Evolutionary conservation across 106 monocot species (phyloP).

Genomic region (Dendrobium catenatum): DNA sequence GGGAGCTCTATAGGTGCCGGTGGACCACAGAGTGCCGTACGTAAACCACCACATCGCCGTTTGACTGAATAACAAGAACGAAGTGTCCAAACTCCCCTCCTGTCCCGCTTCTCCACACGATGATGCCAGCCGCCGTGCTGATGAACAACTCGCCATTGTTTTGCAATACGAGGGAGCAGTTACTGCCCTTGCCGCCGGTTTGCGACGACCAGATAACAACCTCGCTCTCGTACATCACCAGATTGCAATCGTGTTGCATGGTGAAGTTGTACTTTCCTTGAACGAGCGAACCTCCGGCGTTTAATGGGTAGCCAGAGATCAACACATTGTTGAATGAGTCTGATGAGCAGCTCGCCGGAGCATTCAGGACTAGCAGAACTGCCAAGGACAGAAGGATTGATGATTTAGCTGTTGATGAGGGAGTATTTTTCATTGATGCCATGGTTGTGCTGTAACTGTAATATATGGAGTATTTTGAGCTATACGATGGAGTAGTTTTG

Average conservation of each 20-base stretch:
- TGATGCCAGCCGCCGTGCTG: not conserved
- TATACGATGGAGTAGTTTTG: too few species aligned
- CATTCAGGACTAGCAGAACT: not conserved
- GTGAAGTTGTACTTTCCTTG: not conserved
- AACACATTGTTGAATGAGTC: not conserved
- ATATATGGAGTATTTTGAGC: too few species aligned
- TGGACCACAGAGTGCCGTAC: not conserved
- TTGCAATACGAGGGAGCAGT: not conserved
- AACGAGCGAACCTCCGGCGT: not conserved
- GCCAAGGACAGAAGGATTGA: not conserved
- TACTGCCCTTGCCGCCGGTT: not conserved
- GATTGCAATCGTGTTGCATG: conserved; percentile 6
- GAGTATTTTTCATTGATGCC: too few species aligned
- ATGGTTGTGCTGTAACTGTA: too few species aligned
- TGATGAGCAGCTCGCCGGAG: not conserved
- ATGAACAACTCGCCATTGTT: not conserved
- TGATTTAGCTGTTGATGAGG: too few species aligned
- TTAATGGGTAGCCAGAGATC: not conserved
- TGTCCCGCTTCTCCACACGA: not conserved
- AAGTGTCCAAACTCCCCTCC: not conserved
- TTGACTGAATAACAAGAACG: not conserved
- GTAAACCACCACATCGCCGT: not conserved
- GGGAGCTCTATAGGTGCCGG: not conserved
- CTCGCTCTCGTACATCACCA: not conserved
- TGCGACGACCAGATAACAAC: not conserved